A percentile compares a stretch with the other conserved stretches of the same genome.
phyloP scores from a whole-genome alignment of 345 rosid species.

The Angophora floribunda region DNA sequence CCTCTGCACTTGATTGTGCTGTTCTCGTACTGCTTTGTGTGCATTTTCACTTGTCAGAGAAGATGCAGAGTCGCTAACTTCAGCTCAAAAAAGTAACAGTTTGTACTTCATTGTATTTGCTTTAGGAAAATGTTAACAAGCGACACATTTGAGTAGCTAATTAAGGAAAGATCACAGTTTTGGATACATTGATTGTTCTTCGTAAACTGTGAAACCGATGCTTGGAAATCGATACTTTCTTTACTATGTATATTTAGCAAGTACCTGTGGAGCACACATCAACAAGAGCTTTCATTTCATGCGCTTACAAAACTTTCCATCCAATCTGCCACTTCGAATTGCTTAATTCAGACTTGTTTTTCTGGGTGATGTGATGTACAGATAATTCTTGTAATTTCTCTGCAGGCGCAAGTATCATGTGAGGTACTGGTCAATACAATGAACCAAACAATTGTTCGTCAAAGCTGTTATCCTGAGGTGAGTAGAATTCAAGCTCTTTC shows the following conservation, averaged over 20 bases:
- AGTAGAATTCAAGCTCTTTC: not conserved
- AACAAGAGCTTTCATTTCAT: not conserved
- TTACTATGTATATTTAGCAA: not conserved
- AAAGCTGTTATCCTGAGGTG: constrained; percentile 39
- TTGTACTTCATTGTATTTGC: not conserved
- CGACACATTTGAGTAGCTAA: not conserved
- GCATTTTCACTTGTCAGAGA: not conserved
- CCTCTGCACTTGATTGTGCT: not conserved
- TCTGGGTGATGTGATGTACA: not conserved
- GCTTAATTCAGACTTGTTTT: not conserved
- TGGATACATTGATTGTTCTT: not conserved
- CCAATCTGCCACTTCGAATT: not conserved
- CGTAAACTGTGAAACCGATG: not conserved
- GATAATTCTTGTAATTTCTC: not conserved
- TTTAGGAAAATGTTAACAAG: not conserved
- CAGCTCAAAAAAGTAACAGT: not conserved
- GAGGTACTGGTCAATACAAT: constrained; percentile 26
- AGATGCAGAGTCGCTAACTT: not conserved
- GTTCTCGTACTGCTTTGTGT: not conserved
- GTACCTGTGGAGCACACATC: not conserved
- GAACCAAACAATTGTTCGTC: constrained; percentile 25
- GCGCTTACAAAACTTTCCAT: not conserved
- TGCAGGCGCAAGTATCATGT: constrained; percentile 28
- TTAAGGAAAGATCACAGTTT: not conserved
- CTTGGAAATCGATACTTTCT: not conserved